A percentile compares a stretch with the other conserved stretches of the same genome.
phyloP scores from a whole-genome alignment of 148 eudicot genomes.

The Nepenthes gracilis region DNA sequence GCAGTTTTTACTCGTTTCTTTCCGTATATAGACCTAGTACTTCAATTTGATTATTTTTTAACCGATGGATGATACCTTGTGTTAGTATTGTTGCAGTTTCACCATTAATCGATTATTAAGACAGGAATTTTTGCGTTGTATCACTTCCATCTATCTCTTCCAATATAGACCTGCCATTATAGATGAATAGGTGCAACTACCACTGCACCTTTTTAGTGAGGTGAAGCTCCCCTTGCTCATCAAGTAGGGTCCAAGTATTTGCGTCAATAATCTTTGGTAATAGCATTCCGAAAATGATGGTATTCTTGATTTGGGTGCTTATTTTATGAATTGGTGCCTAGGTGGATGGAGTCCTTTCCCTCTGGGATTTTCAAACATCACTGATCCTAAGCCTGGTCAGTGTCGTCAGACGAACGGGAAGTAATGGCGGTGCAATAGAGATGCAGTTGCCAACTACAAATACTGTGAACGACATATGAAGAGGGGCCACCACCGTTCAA shows the following conservation, averaged over 20 bases:
- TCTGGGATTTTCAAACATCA: slow-evolving; percentile 19
- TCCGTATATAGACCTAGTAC: too few species aligned
- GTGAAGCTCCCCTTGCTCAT: neutral
- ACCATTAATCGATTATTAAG: too few species aligned
- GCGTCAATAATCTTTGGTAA: too few species aligned
- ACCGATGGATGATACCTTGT: too few species aligned
- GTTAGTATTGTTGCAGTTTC: too few species aligned
- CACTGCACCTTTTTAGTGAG: too few species aligned
- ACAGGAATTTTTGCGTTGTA: too few species aligned
- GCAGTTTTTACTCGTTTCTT: too few species aligned
- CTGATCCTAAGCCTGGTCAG: slow-evolving; percentile 22
- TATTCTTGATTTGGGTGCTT: neutral
- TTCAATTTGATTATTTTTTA: neutral
- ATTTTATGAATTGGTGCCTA: neutral
- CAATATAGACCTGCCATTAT: too few species aligned
- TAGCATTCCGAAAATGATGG: neutral
- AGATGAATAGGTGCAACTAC: too few species aligned
- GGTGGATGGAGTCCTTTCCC: slow-evolving; percentile 23
- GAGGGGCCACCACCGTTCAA: slow-evolving; percentile 26
- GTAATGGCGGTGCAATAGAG: slow-evolving; percentile 21
- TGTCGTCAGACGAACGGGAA: slow-evolving; percentile 18
- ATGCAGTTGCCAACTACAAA: slow-evolving; percentile 16
- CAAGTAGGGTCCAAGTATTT: too few species aligned
- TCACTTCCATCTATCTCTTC: neutral
- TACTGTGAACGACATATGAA: slow-evolving; percentile 22